Conservation (phyloP, 225 moss, liverwort and hornwort species). For the Marchantia paleacea region DNA sequence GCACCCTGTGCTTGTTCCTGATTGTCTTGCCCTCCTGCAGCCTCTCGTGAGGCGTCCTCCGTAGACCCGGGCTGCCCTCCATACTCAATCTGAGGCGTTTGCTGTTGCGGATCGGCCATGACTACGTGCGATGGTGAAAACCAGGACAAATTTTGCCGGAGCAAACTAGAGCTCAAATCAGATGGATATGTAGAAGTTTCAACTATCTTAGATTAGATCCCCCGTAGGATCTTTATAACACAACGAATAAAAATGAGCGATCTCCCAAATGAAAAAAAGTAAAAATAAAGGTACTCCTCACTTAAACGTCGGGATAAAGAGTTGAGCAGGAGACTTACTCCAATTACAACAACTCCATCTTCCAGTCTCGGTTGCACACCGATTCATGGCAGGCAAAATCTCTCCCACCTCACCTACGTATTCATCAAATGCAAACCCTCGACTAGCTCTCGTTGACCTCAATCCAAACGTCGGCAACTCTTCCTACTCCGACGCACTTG, state of each 20-base stretch:
- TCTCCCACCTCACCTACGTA: slow-evolving; percentile 10
- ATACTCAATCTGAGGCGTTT: slow-evolving; percentile 29
- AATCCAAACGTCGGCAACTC: slow-evolving; percentile 47
- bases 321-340: slow-evolving; percentile 10
- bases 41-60: neutral
- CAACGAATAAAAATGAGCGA: neutral
- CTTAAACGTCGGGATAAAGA: neutral
- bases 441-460: slow-evolving; percentile 6
- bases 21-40: slow-evolving; percentile 25
- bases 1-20: slow-evolving; percentile 27
- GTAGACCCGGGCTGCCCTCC: slow-evolving; percentile 15
- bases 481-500: slow-evolving; percentile 25
- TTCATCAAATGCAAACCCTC: slow-evolving; percentile 9
- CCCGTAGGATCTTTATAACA: neutral
- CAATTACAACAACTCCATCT: neutral
- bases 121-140: slow-evolving; percentile 4
- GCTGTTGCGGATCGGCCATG: slow-evolving; percentile 45
- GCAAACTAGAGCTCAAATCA: slow-evolving; percentile 8
- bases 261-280: neutral
- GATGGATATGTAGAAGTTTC: neutral
- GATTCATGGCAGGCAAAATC: slow-evolving; percentile 34
- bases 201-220: neutral
- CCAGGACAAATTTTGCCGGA: neutral
- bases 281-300: neutral
- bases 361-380: neutral